Conservation (phyloP, 2,329 filamentous ascomycete genomes). For the Aspergillus persii region DNA sequence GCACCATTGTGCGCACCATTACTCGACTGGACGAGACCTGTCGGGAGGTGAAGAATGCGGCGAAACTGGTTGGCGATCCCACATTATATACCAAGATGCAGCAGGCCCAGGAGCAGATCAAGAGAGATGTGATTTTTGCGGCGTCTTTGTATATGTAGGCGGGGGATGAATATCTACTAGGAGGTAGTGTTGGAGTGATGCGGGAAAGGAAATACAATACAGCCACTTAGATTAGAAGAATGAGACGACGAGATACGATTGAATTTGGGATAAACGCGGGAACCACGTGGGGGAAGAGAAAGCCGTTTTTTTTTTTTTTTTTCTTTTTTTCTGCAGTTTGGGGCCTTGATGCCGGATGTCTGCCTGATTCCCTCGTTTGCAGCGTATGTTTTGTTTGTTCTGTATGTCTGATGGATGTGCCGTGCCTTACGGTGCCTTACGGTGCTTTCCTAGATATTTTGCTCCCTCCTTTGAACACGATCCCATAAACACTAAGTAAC, state of each 20-base stretch:
- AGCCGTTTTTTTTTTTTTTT: neutral
- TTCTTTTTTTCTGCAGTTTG: neutral
- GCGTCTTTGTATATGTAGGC: conserved; percentile 79
- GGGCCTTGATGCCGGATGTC: neutral
- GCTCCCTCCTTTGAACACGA: too few relatives aligned
- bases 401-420: too few relatives aligned
- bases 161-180: neutral
- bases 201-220: neutral
- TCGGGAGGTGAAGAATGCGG: conserved; percentile 94
- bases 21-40: conserved; percentile 94
- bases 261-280: neutral
- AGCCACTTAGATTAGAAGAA: too few relatives aligned
- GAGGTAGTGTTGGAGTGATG: neutral
- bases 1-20: conserved; percentile 94
- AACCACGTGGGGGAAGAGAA: conserved; percentile 2
- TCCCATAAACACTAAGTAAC: too few relatives aligned
- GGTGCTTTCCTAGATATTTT: too few relatives aligned
- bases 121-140: conserved; percentile 88
- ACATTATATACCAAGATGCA: conserved; percentile 95
- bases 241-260: neutral
- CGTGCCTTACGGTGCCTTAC: too few relatives aligned
- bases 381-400: neutral
- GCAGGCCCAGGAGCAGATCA: conserved; percentile 94
- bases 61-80: conserved; percentile 90
- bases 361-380: neutral